A percentile compares a stretch with the other conserved stretches of the same genome.
Evolutionary conservation across 495 filamentous ascomycete genomes (phyloP).

Genomic region (Xylaria palmicola): DNA sequence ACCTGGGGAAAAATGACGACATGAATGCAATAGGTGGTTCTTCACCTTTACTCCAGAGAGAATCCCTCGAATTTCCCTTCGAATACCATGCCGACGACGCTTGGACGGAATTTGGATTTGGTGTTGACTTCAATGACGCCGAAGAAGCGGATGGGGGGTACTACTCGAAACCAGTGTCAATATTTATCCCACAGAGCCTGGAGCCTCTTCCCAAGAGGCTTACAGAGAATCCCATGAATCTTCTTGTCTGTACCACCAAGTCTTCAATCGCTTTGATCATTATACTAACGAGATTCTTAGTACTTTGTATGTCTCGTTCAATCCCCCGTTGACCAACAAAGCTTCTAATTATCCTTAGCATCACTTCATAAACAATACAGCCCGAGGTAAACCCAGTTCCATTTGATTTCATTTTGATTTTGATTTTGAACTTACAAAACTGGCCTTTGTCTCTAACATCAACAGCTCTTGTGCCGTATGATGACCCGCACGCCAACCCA

Average conservation of each 20-base stretch:
- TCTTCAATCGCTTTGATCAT: neutral
- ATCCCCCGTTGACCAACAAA: neutral
- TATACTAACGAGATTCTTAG: slow-evolving; percentile 25
- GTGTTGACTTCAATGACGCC: slow-evolving; percentile 45
- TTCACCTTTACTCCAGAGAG: slow-evolving; percentile 42
- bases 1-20: slow-evolving; percentile 70
- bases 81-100: slow-evolving; percentile 22
- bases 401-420: neutral
- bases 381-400: slow-evolving; percentile 37
- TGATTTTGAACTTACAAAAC: neutral
- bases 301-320: slow-evolving; percentile 38
- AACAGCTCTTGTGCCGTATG: slow-evolving; percentile 68
- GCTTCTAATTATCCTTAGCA: slow-evolving; percentile 39
- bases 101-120: slow-evolving; percentile 44
- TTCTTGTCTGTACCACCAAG: slow-evolving; percentile 58
- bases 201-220: slow-evolving; percentile 44
- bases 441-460: slow-evolving; percentile 6
- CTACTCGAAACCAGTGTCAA: slow-evolving; percentile 64
- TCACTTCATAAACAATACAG: slow-evolving; percentile 80
- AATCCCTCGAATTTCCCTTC: slow-evolving; percentile 20
- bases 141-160: slow-evolving; percentile 60
- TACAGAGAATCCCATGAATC: slow-evolving; percentile 71
- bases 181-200: slow-evolving; percentile 34
- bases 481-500: slow-evolving; percentile 67
- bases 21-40: slow-evolving; percentile 43